phyloP scores from a whole-genome alignment of 192 early-diverging fungal species.

The Radiomyces spectabilis region DNA sequence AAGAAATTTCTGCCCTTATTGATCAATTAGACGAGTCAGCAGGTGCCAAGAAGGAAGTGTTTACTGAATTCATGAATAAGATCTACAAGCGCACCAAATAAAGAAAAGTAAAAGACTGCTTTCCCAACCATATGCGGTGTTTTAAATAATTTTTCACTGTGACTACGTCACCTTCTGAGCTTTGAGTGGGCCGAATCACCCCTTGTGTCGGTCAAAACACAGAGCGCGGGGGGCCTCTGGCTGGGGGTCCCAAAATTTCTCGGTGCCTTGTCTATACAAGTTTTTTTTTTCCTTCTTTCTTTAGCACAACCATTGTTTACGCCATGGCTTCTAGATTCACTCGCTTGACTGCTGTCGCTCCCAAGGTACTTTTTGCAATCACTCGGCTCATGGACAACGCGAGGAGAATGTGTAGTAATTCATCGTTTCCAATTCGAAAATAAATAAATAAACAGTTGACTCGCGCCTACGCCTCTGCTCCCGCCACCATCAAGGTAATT shows the following conservation, averaged over 20 bases:
- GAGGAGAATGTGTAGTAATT: not conserved
- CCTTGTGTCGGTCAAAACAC: too few relatives aligned
- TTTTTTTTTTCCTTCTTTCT: constrained; percentile 9
- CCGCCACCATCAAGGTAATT: constrained; percentile 39
- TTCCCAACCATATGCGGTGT: too few relatives aligned
- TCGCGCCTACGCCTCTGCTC: constrained; percentile 52
- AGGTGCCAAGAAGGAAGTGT: constrained; percentile 75
- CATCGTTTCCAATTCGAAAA: not conserved
- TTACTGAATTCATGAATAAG: constrained; percentile 88
- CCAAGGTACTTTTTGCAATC: constrained; percentile 5
- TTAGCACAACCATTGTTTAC: not conserved
- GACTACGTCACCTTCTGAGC: too few relatives aligned
- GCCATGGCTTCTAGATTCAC: constrained; percentile 25
- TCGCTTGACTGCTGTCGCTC: constrained; percentile 18
- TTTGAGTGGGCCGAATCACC: too few relatives aligned
- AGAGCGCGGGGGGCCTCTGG: too few relatives aligned
- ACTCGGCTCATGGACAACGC: not conserved
- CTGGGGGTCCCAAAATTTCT: too few relatives aligned
- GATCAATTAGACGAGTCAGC: constrained; percentile 68
- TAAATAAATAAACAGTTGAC: constrained; percentile 33
- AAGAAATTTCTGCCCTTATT: constrained; percentile 67
- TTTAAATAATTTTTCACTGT: too few relatives aligned
- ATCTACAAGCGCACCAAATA: constrained; percentile 94
- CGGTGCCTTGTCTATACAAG: not conserved
- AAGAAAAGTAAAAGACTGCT: too few relatives aligned